Evolutionary conservation across 2,329 filamentous ascomycete genomes (phyloP).

Genomic region (Phoma sp.): DNA sequence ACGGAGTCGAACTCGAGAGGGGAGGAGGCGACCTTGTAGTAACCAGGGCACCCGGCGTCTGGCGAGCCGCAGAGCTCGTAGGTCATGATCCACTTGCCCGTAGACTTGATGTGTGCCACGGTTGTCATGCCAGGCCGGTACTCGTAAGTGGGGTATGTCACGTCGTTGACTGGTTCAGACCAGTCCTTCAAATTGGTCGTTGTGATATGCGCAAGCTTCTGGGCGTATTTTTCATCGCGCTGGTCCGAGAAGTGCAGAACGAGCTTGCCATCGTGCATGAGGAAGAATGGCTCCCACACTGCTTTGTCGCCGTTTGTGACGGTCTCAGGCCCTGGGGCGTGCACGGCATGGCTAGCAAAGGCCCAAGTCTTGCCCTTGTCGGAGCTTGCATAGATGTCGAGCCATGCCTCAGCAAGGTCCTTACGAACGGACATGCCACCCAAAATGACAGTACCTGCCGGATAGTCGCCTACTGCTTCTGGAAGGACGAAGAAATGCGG

Average conservation of each 20-base stretch:
- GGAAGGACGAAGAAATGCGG: constrained; percentile 1
- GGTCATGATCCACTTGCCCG: constrained; percentile 6
- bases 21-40: constrained; percentile 5
- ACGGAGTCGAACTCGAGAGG: constrained; percentile 3
- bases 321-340: constrained; percentile 42
- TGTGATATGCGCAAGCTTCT: constrained; percentile 5
- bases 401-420: constrained; percentile 54
- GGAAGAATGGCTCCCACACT: constrained; percentile 48
- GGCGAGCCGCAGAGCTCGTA: constrained; percentile 5
- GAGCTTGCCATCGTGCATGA: constrained; percentile 9
- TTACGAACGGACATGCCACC: constrained; percentile 55
- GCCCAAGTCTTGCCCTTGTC: constrained; percentile 6
- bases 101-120: constrained; percentile 19
- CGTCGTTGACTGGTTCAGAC: constrained; percentile 4
- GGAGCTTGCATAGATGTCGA: constrained; percentile 8
- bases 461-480: neutral
- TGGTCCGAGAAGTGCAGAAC: constrained; percentile 10
- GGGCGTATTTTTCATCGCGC: constrained; percentile 6
- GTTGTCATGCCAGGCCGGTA: constrained; percentile 14
- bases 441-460: constrained; percentile 26
- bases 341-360: constrained; percentile 22
- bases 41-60: neutral
- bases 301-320: constrained; percentile 7
- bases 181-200: constrained; percentile 7
- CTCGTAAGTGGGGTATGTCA: constrained; percentile 5